Percentiles rank a stretch among this genome's conserved stretches.
These are phyloP conservation scores for Pseudevernia furfuracea DNA, from an alignment of 495 filamentous ascomycete species.

Conservation along the genomic window DNA sequence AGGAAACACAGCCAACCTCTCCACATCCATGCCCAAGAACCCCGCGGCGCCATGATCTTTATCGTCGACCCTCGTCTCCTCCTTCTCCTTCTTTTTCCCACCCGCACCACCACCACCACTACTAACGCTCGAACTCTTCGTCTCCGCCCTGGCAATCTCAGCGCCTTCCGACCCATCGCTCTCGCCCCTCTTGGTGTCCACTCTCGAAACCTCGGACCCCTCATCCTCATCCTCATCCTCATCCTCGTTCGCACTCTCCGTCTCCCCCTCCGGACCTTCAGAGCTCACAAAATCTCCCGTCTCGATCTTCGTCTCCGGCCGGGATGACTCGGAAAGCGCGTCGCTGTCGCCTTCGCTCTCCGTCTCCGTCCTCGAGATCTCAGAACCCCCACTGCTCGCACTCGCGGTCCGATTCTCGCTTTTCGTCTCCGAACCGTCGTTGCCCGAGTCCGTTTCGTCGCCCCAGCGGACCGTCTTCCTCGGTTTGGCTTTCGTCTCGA, in stretches of 20 bases:
- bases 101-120: not conserved
- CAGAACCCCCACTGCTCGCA: not conserved
- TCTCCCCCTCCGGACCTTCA: not conserved
- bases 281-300: not conserved
- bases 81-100: not conserved
- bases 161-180: not conserved
- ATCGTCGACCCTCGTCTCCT: not conserved
- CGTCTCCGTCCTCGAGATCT: not conserved
- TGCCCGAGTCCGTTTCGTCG: not conserved
- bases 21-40: slow-evolving; percentile 2
- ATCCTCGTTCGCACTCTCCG: not conserved
- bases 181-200: not conserved
- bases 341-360: not conserved
- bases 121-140: not conserved
- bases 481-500: not conserved
- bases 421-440: not conserved
- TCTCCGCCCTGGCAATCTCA: not conserved
- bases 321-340: not conserved
- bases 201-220: too few species aligned
- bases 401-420: not conserved
- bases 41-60: not conserved
- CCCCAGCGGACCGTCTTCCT: not conserved
- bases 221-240: too few species aligned
- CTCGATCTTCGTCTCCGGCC: not conserved
- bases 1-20: not conserved